A percentile compares a stretch with the other conserved stretches of the same genome.
Evolutionary conservation across 1,139 yeast genomes (phyloP).

Genomic region (Suhomyces anneliseae): DNA sequence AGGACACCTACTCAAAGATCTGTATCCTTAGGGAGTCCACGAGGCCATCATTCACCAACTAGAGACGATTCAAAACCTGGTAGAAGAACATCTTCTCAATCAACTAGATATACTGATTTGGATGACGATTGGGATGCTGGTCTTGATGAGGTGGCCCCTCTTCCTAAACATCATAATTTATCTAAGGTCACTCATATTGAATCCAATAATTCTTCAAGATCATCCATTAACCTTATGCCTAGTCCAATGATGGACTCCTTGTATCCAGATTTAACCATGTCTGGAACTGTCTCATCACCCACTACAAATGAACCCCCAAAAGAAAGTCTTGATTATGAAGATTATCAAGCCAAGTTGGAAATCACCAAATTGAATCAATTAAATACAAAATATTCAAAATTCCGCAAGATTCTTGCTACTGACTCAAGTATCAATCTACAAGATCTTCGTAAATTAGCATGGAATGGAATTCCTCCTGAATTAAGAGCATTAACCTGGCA

Average conservation of each 20-base stretch:
- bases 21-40: conserved; percentile 21
- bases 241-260: conserved; percentile 39
- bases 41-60: conserved; percentile 15
- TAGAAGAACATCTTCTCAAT: conserved; percentile 14
- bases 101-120: conserved; percentile 51
- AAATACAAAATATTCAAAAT: conserved; percentile 63
- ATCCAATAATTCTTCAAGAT: conserved; percentile 1
- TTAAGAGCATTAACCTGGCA: conserved; percentile 90
- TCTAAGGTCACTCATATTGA: conserved; percentile 5
- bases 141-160: conserved; percentile 49
- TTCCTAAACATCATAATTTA: conserved; percentile 3
- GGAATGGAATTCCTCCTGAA: conserved; percentile 92
- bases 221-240: conserved; percentile 19
- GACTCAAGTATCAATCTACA: conserved; percentile 51
- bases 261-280: conserved; percentile 38
- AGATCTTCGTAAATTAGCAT: conserved; percentile 74
- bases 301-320: conserved; percentile 11
- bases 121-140: conserved; percentile 96
- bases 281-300: conserved; percentile 10
- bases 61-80: conserved; percentile 4
- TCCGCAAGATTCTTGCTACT: conserved; percentile 60
- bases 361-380: conserved; percentile 58
- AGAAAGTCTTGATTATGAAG: conserved; percentile 30
- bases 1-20: conserved; percentile 23
- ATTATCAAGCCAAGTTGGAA: conserved; percentile 40